Base-by-base conservation (phyloP, 208 protist species). In the Tritrichomonas musculus region DNA sequence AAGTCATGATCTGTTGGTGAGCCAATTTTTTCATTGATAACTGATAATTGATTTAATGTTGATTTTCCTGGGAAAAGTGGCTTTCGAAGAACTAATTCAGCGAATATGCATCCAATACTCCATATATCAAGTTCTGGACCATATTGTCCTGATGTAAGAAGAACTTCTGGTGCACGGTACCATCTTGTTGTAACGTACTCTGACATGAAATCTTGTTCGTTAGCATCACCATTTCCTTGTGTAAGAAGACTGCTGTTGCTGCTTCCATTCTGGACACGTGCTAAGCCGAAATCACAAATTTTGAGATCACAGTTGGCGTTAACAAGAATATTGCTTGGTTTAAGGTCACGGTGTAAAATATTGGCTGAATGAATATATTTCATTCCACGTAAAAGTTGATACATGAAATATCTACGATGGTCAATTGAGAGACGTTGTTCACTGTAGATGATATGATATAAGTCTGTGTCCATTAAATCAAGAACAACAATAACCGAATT, bases 391-490 rank as follows among this genome's bases (percentile, higher is more conserved):
- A 94, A 25, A 53, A 94, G 49, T 65, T 94, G 93, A 94, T 98
- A 98, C 41, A 98, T 96, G 94, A 98, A 98, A 95, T 98, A 98
- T 94, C 98, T 96, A 50, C 97, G 96, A 95, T 98, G 97, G 53
- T 96, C 96, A 94, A 98, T 97, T 5, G 96, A 97, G 50, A 98
- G 94, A 69, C 95, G 94, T 94, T 98, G 97, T 11, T 96, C 95
- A 44, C 96, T 97, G 72, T 96, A 95, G 55, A 99, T 96, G 72
- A 99, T 97, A 94, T 97, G 95, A 95, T 98, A 97, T 65, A 99
- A 95, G 94, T 99, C 98, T 0, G 97, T 98, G 50, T 98, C 97
- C 98, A 98, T 98, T 30, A 98, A 96, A 64, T 98, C 97, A 95
- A 97, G 98, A n/a, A 98, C 97, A 72, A 98, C 97, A 94, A 98